Evolutionary conservation across 2,329 filamentous ascomycete species (phyloP).

Genomic region (Myriangium duriaei): DNA sequence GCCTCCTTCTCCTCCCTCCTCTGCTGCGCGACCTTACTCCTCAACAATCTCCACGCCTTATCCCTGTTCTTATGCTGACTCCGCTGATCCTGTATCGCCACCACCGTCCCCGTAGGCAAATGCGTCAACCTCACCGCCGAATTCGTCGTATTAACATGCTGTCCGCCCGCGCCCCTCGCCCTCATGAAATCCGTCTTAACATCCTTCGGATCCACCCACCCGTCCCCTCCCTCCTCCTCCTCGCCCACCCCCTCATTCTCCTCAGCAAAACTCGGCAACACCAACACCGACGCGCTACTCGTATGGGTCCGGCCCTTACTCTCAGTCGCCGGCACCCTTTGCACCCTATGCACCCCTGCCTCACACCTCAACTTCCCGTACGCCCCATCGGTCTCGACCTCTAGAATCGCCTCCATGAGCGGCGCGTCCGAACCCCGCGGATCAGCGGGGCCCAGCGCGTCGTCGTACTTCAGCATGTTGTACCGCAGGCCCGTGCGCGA

Average conservation of each 20-base stretch:
- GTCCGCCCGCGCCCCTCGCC: constrained; percentile 80
- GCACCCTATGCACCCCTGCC: constrained; percentile 88
- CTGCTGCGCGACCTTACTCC: constrained; percentile 68
- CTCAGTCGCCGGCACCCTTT: constrained; percentile 85
- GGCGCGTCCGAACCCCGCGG: constrained; percentile 51
- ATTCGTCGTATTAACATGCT: constrained; percentile 98
- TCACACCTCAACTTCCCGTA: constrained; percentile 77
- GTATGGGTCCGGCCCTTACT: constrained; percentile 86
- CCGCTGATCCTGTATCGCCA: constrained; percentile 84
- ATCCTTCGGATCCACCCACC: constrained; percentile 75
- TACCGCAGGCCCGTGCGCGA: constrained; percentile 52
- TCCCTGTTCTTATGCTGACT: constrained; percentile 85
- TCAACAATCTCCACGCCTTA: constrained; percentile 73
- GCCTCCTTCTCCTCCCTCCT: constrained; percentile 74
- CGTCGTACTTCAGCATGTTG: constrained; percentile 68
- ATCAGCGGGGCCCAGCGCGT: constrained; percentile 45
- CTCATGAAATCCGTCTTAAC: constrained; percentile 82
- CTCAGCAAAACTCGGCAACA: constrained; percentile 70
- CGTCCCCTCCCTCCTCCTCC: constrained; percentile 79
- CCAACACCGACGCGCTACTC: constrained; percentile 81
- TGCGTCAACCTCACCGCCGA: constrained; percentile 90
- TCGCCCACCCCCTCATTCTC: constrained; percentile 44
- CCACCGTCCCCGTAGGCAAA: constrained; percentile 70
- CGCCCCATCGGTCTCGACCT: constrained; percentile 62
- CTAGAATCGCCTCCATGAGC: constrained; percentile 76